Evolutionary conservation across 208 protist species (phyloP).

Genomic region (Trypanosoma theileri): DNA sequence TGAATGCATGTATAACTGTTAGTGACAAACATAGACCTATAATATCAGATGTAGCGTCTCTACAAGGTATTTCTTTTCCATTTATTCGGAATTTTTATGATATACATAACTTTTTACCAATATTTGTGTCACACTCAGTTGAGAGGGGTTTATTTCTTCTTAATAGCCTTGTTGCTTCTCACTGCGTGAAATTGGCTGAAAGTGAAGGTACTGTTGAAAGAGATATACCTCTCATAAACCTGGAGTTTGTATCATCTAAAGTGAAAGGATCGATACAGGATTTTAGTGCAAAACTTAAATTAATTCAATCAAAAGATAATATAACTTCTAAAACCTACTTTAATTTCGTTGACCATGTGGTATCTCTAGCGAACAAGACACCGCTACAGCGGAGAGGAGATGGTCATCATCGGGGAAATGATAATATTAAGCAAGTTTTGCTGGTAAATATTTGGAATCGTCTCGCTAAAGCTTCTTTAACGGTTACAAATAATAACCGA

Average conservation of each 20-base stretch:
- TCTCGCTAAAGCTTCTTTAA: not conserved
- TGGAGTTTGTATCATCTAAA: not conserved
- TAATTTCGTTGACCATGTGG: not conserved
- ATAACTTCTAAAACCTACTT: not conserved
- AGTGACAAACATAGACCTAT: not conserved
- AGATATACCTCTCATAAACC: slow-evolving; percentile 17
- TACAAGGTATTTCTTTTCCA: slow-evolving; percentile 9
- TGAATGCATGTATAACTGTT: slow-evolving; percentile 1
- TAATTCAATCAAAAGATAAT: no score
- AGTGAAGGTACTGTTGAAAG: not conserved
- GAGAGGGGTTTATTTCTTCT: slow-evolving; percentile 27
- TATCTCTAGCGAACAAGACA: not conserved
- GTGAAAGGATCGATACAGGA: not conserved
- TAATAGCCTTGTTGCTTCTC: slow-evolving; percentile 16
- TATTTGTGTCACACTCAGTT: slow-evolving; percentile 7
- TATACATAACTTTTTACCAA: not conserved
- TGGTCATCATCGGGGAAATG: not conserved
- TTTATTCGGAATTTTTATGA: not conserved
- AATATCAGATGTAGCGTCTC: not conserved
- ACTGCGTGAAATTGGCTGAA: not conserved
- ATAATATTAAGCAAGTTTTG: not conserved
- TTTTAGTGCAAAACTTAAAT: no score
- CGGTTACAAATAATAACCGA: not conserved
- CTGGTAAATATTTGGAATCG: slow-evolving; percentile 19
- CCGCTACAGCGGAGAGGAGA: not conserved